Conservation (phyloP, 1,284 basidiomycete genomes). For the Pseudozyma pruni region DNA sequence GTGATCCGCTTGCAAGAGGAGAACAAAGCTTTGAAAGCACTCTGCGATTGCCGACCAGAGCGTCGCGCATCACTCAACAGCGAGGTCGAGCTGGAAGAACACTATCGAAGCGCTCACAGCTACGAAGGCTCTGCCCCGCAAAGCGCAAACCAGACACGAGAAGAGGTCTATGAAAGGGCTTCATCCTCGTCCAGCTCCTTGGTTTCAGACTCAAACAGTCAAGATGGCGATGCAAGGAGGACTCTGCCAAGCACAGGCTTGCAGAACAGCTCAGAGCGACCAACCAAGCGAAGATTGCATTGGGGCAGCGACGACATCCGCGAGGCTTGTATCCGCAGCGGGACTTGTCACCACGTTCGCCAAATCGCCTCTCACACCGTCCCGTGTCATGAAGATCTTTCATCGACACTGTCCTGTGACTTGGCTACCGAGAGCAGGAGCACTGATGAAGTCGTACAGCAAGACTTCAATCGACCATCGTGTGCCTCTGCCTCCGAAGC, state of each 20-base stretch:
- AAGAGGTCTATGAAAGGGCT: too few species aligned
- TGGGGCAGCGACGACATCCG: constrained; percentile 53
- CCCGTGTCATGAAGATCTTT: neutral
- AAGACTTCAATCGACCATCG: neutral
- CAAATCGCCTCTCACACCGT: neutral
- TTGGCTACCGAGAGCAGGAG: neutral
- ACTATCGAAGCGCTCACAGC: constrained; percentile 29
- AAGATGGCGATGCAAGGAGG: neutral
- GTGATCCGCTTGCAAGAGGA: constrained; percentile 42
- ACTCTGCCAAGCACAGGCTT: too few species aligned
- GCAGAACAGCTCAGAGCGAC: constrained; percentile 3
- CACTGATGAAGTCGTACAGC: too few species aligned
- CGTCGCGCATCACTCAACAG: constrained; percentile 9
- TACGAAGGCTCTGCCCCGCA: neutral
- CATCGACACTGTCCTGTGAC: neutral
- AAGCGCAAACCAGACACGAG: constrained; percentile 6
- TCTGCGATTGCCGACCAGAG: constrained; percentile 34
- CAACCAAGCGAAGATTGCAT: constrained; percentile 35
- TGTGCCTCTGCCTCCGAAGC: too few species aligned
- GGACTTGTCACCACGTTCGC: constrained; percentile 9
- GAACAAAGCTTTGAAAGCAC: constrained; percentile 32
- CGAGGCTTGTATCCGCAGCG: constrained; percentile 16
- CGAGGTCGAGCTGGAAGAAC: constrained; percentile 29
- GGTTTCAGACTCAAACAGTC: too few species aligned
- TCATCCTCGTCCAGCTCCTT: too few species aligned